phyloP scores from a whole-genome alignment of 257 asterid genomes.

The Solanum bukasovii region DNA sequence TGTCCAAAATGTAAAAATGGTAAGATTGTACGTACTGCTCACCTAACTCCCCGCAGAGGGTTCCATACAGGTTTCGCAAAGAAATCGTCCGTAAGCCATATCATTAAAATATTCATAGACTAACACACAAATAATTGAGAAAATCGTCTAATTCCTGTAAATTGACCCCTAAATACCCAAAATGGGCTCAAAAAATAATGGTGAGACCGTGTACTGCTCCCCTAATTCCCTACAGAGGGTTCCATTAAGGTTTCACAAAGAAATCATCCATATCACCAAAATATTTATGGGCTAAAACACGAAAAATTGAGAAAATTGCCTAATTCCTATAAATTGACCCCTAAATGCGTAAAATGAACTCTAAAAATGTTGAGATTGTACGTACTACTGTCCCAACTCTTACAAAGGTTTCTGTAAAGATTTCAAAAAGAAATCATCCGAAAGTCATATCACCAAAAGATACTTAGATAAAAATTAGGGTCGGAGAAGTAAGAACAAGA shows the following conservation, averaged over 20 bases:
- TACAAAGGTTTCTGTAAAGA: no score
- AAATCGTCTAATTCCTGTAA: background rate
- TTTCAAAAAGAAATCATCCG: no score
- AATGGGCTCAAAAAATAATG: background rate
- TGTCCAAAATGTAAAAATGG: no score
- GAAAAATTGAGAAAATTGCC: rapidly evolving
- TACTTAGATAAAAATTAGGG: background rate
- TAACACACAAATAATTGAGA: background rate
- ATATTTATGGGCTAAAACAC: background rate
- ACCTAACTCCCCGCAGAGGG: background rate
- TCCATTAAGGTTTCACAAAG: background rate
- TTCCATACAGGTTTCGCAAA: no score
- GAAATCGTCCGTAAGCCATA: background rate
- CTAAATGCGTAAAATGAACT: background rate
- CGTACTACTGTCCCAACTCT: no score
- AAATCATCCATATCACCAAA: background rate
- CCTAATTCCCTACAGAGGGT: background rate
- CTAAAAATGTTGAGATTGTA: background rate
- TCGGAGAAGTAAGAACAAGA: no score
- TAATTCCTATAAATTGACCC: background rate
- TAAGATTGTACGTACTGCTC: background rate
- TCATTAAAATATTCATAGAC: no score
- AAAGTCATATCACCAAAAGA: no score
- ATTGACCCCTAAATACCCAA: background rate
- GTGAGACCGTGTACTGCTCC: background rate